Percentiles rank a stretch among this genome's conserved stretches.
Evolutionary conservation across 1,284 basidiomycete genomes (phyloP).

Genomic region (Cutaneotrichosporon curvatum): DNA sequence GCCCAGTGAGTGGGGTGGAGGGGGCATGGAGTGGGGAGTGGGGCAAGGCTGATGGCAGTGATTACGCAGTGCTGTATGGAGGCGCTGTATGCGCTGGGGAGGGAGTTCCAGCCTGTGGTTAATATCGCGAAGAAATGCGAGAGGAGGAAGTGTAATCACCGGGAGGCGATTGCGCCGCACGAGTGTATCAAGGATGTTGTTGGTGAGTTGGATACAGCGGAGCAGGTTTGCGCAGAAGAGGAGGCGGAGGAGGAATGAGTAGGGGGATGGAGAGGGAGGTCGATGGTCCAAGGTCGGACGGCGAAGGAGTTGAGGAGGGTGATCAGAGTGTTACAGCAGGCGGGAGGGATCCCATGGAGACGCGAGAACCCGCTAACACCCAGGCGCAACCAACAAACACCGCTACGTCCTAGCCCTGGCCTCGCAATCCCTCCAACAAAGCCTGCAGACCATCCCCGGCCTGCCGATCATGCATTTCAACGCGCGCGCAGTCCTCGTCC

Average conservation of each 20-base stretch:
- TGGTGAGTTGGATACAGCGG: conserved; percentile 53
- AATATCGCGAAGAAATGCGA: conserved; percentile 90
- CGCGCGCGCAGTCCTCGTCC: conserved; percentile 73
- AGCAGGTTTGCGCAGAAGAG: not conserved
- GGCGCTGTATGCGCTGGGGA: conserved; percentile 75
- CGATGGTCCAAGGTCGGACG: not conserved
- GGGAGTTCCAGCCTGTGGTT: conserved; percentile 59
- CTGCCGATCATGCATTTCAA: conserved; percentile 83
- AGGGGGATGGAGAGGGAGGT: not conserved
- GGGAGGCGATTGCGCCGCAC: conserved; percentile 66
- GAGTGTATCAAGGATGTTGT: conserved; percentile 79
- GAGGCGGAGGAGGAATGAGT: not conserved
- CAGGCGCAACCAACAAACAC: conserved; percentile 82
- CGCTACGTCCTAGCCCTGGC: conserved; percentile 81
- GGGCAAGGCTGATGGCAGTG: conserved; percentile 53
- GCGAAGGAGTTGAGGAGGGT: not conserved
- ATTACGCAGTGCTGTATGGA: conserved; percentile 94
- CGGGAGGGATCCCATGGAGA: too few species aligned
- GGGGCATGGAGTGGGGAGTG: not conserved
- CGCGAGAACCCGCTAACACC: not conserved
- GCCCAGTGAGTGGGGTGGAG: conserved; percentile 59
- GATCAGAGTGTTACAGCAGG: too few species aligned
- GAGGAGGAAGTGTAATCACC: conserved; percentile 88
- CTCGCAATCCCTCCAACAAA: conserved; percentile 59
- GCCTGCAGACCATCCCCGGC: conserved; percentile 64